Percentiles rank a stretch among this genome's conserved stretches.
These are phyloP conservation scores for Xylaria digitata DNA, from an alignment of 2,329 filamentous ascomycete species.

Conservation along the genomic window DNA sequence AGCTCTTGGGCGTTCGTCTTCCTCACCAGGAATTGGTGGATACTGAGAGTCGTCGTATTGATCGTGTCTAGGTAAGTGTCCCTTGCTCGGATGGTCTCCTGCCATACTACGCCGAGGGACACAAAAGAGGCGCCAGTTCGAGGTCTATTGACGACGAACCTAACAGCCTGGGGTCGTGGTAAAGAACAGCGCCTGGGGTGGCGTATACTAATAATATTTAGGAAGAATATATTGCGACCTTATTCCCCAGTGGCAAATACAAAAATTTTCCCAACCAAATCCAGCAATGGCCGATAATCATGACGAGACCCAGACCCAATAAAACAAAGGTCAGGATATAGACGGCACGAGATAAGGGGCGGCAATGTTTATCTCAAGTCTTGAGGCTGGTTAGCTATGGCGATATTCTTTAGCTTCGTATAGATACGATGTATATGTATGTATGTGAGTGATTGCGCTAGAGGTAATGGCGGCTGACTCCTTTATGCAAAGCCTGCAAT, in stretches of 20 bases:
- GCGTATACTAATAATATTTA: slow-evolving; percentile 16
- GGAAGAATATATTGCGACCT: slow-evolving; percentile 16
- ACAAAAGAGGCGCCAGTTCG: slow-evolving; percentile 48
- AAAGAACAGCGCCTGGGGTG: slow-evolving; percentile 20
- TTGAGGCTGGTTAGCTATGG: slow-evolving; percentile 10
- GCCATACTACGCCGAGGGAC: slow-evolving; percentile 53
- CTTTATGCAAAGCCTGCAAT: background rate
- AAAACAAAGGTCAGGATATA: background rate
- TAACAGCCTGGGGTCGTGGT: slow-evolving; percentile 35
- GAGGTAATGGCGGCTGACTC: slow-evolving; percentile 2
- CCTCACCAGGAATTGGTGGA: slow-evolving; percentile 56
- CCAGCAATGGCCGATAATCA: slow-evolving; percentile 28
- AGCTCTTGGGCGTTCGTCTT: slow-evolving; percentile 54
- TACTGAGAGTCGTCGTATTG: slow-evolving; percentile 56
- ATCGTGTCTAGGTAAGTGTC: slow-evolving; percentile 50
- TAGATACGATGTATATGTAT: background rate
- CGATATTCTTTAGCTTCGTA: slow-evolving; percentile 1
- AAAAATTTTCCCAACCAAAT: slow-evolving; percentile 29
- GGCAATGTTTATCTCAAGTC: slow-evolving; percentile 14
- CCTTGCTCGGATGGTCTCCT: slow-evolving; percentile 52
- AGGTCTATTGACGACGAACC: slow-evolving; percentile 43
- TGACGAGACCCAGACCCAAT: slow-evolving; percentile 29
- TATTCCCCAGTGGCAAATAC: slow-evolving; percentile 26
- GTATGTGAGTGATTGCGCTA: background rate
- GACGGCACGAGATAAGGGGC: slow-evolving; percentile 10